Conservation (phyloP, 2,329 filamentous ascomycete genomes). For the Hypoxylon sp. region DNA sequence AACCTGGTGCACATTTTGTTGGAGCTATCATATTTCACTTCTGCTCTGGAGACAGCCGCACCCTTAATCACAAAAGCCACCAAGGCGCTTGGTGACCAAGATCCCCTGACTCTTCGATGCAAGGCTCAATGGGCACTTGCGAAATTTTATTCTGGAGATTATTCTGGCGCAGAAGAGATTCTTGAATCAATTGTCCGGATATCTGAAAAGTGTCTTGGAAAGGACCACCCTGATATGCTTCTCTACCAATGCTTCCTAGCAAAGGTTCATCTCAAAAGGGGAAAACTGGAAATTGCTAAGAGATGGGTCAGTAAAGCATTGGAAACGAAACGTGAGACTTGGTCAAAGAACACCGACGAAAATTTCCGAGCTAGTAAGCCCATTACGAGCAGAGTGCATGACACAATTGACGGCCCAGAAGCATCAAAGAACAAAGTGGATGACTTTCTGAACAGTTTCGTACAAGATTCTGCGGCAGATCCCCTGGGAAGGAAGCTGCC, state of each 20-base stretch:
- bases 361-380: not conserved
- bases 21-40: not conserved
- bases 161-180: not conserved
- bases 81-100: not conserved
- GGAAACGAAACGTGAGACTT: not conserved
- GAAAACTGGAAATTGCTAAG: not conserved
- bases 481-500: not conserved
- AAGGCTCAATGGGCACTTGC: not conserved
- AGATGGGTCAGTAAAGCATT: not conserved
- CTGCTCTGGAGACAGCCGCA: not conserved
- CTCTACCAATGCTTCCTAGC: conserved; percentile 8
- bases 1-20: not conserved
- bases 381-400: not conserved
- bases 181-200: not conserved
- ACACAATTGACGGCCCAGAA: not conserved
- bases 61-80: not conserved
- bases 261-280: conserved; percentile 3
- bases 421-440: no score
- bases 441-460: not conserved
- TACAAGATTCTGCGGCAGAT: not conserved
- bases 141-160: conserved; percentile 1
- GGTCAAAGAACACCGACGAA: not conserved
- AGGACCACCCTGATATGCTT: conserved; percentile 2
- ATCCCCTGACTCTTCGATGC: conserved; percentile 3
- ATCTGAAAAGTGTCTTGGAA: not conserved